Conservation (phyloP, 495 filamentous ascomycete genomes). For the Aspergillus sclerotiicarbonarius region DNA sequence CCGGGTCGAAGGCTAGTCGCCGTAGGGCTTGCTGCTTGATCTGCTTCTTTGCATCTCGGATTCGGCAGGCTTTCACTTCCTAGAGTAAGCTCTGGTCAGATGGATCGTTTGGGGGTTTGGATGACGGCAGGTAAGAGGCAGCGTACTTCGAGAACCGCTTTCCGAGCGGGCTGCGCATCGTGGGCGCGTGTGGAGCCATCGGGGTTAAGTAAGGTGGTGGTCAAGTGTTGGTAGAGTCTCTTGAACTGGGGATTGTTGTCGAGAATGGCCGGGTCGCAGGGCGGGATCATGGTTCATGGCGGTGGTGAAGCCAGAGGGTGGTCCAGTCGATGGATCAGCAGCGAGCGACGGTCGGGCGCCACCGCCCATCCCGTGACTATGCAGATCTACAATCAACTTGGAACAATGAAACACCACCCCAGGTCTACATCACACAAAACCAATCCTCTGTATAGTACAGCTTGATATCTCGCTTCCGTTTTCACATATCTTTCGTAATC, state of each 20-base stretch:
- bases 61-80: constrained; percentile 41
- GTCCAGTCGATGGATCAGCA: neutral
- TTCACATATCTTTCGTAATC: constrained; percentile 48
- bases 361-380: constrained; percentile 5
- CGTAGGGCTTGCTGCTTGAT: constrained; percentile 35
- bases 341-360: neutral
- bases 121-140: constrained; percentile 13
- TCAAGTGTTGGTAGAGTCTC: constrained; percentile 58
- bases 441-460: constrained; percentile 7
- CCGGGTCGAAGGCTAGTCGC: constrained; percentile 34
- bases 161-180: constrained; percentile 50
- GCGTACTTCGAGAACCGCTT: constrained; percentile 52
- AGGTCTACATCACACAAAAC: neutral
- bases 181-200: constrained; percentile 62
- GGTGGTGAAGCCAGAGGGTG: neutral
- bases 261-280: constrained; percentile 60
- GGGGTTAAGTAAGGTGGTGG: constrained; percentile 54
- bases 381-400: neutral
- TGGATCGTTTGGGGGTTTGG: neutral
- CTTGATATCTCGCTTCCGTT: constrained; percentile 30
- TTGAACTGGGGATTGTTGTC: constrained; percentile 64
- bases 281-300: constrained; percentile 57
- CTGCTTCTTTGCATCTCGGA: constrained; percentile 34
- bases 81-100: constrained; percentile 10
- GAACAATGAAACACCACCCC: too few relatives aligned